Evolutionary conservation across 1,284 basidiomycete species (phyloP).

Genomic region (Cryptococcus wingfieldii): DNA sequence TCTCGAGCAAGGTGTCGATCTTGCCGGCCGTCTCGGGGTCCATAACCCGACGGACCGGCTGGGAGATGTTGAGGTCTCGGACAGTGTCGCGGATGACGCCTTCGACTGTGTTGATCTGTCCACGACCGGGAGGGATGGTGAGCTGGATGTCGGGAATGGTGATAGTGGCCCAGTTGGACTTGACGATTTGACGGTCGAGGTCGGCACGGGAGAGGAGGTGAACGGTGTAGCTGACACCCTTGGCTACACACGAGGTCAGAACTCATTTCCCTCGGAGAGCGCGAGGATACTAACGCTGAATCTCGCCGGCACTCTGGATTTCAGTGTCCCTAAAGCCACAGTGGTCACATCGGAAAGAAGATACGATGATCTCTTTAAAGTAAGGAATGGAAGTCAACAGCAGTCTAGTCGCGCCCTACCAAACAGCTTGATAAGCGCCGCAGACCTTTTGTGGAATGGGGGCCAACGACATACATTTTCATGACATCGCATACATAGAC

Average conservation of each 20-base stretch:
- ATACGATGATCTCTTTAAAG: slow-evolving; percentile 92
- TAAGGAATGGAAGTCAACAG: slow-evolving; percentile 94
- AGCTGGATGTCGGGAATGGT: slow-evolving; percentile 83
- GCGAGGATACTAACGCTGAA: slow-evolving; percentile 62
- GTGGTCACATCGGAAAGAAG: slow-evolving; percentile 92
- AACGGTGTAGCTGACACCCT: slow-evolving; percentile 67
- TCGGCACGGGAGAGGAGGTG: slow-evolving; percentile 72
- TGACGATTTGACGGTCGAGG: slow-evolving; percentile 89
- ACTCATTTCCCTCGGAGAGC: neutral
- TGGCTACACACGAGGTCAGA: slow-evolving; percentile 34
- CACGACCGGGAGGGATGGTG: slow-evolving; percentile 81
- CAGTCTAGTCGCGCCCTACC: slow-evolving; percentile 80
- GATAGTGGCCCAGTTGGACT: slow-evolving; percentile 78
- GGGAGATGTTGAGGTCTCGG: slow-evolving; percentile 75
- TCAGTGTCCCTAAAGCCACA: slow-evolving; percentile 91
- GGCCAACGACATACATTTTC: slow-evolving; percentile 63
- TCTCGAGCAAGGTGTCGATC: slow-evolving; percentile 71
- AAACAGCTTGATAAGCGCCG: neutral
- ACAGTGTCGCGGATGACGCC: slow-evolving; percentile 83
- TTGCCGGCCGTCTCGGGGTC: slow-evolving; percentile 70
- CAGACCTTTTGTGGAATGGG: neutral
- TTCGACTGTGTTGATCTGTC: slow-evolving; percentile 94
- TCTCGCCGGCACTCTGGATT: slow-evolving; percentile 84
- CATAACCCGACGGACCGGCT: slow-evolving; percentile 80
- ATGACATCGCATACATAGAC: slow-evolving; percentile 89